A percentile compares a stretch with the other conserved stretches of the same genome.
phyloP scores from a whole-genome alignment of 2,329 filamentous ascomycete species.

The Coniochaeta sp. region DNA sequence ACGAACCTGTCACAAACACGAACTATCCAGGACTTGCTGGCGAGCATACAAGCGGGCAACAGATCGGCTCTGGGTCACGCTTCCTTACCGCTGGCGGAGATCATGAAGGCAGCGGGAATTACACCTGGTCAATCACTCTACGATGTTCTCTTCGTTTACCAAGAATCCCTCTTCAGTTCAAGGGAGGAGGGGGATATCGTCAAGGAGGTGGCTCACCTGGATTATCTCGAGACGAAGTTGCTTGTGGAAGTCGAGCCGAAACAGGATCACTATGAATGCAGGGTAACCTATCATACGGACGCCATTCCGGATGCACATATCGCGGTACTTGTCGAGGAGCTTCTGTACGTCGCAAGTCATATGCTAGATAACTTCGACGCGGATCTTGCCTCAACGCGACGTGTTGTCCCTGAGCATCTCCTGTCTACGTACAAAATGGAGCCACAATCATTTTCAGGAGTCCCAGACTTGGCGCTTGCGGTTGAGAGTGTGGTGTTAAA shows the following conservation, averaged over 20 bases:
- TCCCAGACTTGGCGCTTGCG: constrained; percentile 38
- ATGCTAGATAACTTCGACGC: constrained; percentile 19
- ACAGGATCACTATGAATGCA: constrained; percentile 30
- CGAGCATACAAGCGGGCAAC: constrained; percentile 57
- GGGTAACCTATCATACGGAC: constrained; percentile 40
- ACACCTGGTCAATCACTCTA: constrained; percentile 56
- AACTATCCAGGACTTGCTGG: constrained; percentile 54
- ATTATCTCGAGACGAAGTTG: constrained; percentile 70
- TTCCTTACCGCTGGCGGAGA: constrained; percentile 58
- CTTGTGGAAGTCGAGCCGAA: constrained; percentile 70
- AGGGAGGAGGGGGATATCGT: constrained; percentile 27
- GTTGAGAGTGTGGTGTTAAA: constrained; percentile 46
- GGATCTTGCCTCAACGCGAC: constrained; percentile 15
- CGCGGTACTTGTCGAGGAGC: constrained; percentile 49
- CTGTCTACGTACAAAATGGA: constrained; percentile 43
- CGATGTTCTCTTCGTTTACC: constrained; percentile 77
- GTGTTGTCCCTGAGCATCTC: constrained; percentile 20
- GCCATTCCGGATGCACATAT: constrained; percentile 49
- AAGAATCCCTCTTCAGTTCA: constrained; percentile 56
- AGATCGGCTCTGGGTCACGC: constrained; percentile 58
- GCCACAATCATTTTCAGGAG: constrained; percentile 23
- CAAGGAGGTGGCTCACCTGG: constrained; percentile 51
- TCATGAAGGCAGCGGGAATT: constrained; percentile 54
- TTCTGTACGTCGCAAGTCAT: constrained; percentile 42
- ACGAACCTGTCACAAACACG: constrained; percentile 45